Percentiles rank a stretch among this genome's conserved stretches.
Evolutionary conservation across 495 filamentous ascomycete genomes (phyloP).

Genomic region (Copromyces sp.): DNA sequence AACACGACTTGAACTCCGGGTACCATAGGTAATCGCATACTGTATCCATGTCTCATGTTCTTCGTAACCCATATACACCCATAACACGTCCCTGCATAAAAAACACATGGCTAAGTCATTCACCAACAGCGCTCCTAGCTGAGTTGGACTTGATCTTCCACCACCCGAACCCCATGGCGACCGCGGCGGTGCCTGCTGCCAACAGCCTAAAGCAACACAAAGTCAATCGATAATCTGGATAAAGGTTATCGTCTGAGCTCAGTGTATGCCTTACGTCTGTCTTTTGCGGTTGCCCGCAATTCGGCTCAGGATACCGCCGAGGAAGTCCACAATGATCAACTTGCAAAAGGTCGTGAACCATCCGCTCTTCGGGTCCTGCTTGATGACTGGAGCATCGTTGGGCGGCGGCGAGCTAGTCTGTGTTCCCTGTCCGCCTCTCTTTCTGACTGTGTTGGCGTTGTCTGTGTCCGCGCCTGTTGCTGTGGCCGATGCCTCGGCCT

Average conservation of each 20-base stretch:
- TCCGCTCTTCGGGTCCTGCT: conserved; percentile 4
- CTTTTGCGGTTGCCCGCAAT: conserved; percentile 13
- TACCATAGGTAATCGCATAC: not conserved
- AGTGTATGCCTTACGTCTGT: conserved; percentile 13
- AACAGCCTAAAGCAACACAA: conserved; percentile 8
- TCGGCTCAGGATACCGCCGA: conserved; percentile 20
- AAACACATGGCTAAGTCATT: not conserved
- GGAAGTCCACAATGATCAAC: conserved; percentile 22
- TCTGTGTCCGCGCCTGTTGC: conserved; percentile 2
- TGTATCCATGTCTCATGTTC: conserved; percentile 1
- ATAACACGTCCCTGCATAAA: not conserved
- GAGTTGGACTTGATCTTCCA: conserved; percentile 6
- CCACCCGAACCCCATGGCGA: conserved; percentile 6
- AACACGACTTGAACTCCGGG: not conserved
- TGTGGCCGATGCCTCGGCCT: not conserved
- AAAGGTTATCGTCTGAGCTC: not conserved
- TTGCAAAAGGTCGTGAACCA: conserved; percentile 22
- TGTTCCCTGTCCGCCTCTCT: conserved; percentile 5
- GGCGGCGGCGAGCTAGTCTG: conserved; percentile 4
- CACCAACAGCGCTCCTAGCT: not conserved
- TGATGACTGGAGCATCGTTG: conserved; percentile 2
- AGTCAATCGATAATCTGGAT: conserved; percentile 11
- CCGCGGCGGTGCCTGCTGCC: conserved; percentile 8
- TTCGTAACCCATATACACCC: not conserved
- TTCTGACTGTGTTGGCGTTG: conserved; percentile 2